These are phyloP conservation scores for Colletotrichum horii DNA, from an alignment of 2,329 filamentous ascomycete species.

Conservation along the genomic window DNA sequence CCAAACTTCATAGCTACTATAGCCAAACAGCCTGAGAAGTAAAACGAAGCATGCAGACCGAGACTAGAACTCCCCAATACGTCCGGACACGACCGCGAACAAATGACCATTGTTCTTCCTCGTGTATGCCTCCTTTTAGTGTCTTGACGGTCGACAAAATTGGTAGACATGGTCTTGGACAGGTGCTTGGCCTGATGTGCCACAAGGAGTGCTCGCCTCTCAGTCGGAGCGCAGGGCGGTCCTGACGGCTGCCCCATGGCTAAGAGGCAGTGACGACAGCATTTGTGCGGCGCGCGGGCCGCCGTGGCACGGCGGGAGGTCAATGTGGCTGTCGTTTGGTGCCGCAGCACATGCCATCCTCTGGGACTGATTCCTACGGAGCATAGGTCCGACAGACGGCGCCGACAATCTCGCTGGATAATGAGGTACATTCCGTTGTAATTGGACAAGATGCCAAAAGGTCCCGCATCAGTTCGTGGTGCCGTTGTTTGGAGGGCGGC, in stretches of 20 bases:
- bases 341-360: background rate
- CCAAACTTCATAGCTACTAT: background rate
- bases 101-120: background rate
- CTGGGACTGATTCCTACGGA: background rate
- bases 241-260: background rate
- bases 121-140: background rate
- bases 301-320: slow-evolving; percentile 2
- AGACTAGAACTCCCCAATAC: background rate
- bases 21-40: background rate
- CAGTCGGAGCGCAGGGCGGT: background rate
- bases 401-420: background rate
- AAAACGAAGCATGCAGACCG: background rate
- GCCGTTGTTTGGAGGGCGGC: background rate
- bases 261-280: background rate
- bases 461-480: background rate
- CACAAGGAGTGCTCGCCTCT: background rate
- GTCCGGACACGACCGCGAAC: background rate
- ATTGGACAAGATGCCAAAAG: background rate
- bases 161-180: background rate
- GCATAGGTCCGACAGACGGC: background rate
- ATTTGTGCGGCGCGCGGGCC: background rate
- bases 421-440: background rate
- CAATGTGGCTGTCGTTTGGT: slow-evolving; percentile 8
- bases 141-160: background rate
- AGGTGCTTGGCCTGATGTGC: background rate